Percentiles rank a stretch among this genome's conserved stretches.
These are phyloP conservation scores for Graphilbum fragrans DNA, from an alignment of 2,329 filamentous ascomycete species.

Conservation along the genomic window DNA sequence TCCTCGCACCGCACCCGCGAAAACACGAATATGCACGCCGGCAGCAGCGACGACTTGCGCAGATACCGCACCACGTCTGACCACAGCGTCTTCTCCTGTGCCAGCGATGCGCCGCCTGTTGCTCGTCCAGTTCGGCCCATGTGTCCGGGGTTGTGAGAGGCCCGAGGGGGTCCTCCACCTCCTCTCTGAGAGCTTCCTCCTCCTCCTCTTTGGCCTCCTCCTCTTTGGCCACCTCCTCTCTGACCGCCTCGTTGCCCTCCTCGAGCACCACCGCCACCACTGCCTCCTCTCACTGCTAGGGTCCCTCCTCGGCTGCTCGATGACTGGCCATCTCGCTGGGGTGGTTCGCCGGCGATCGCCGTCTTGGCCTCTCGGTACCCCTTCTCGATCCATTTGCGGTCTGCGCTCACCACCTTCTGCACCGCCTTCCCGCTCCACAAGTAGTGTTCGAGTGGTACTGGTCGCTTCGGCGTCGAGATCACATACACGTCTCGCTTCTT, in stretches of 20 bases:
- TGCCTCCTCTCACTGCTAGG: constrained; percentile 22
- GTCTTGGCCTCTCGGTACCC: constrained; percentile 69
- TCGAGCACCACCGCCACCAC: constrained; percentile 23
- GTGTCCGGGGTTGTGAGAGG: constrained; percentile 59
- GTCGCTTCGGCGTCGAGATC: constrained; percentile 91
- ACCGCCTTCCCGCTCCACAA: constrained; percentile 91
- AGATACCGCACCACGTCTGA: constrained; percentile 89
- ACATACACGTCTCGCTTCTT: constrained; percentile 99
- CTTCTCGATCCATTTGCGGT: constrained; percentile 82
- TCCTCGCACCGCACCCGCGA: constrained; percentile 97
- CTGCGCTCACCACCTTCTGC: constrained; percentile 85
- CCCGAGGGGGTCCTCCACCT: constrained; percentile 37
- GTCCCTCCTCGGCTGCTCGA: constrained; percentile 35
- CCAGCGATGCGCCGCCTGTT: constrained; percentile 76
- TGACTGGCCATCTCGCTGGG: constrained; percentile 31
- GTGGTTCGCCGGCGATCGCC: constrained; percentile 17
- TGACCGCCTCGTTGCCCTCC: constrained; percentile 2
- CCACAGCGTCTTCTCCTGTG: constrained; percentile 94
- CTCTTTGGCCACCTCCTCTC: constrained; percentile 18
- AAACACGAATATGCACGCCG: constrained; percentile 95
- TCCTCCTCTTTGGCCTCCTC: not conserved
- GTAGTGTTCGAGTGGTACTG: constrained; percentile 90
- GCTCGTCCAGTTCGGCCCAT: constrained; percentile 81
- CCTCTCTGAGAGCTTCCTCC: not conserved
- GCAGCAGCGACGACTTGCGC: constrained; percentile 74